Evolutionary conservation across 352 stramenopile species (phyloP).

Genomic region (Phytophthora sansomeana): DNA sequence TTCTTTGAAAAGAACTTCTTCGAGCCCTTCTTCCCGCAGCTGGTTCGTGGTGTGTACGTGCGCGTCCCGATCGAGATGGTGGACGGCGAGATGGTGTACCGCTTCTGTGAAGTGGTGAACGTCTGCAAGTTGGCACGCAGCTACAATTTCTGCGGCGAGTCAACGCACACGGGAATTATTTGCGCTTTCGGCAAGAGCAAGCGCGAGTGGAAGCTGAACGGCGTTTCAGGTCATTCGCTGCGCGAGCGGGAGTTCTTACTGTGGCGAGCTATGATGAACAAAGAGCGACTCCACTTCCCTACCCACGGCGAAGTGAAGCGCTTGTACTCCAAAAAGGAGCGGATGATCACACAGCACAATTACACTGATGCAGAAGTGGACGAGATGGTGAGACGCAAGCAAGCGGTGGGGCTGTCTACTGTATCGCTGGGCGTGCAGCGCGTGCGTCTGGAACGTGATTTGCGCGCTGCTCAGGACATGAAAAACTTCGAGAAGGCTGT

Average conservation of each 20-base stretch:
- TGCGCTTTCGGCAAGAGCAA: constrained; percentile 84
- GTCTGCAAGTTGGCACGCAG: constrained; percentile 62
- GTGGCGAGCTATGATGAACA: constrained; percentile 84
- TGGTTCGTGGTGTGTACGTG: constrained; percentile 82
- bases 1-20: constrained; percentile 92
- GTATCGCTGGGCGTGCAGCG: constrained; percentile 82
- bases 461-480: constrained; percentile 82
- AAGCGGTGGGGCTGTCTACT: constrained; percentile 62
- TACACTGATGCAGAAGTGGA: constrained; percentile 86
- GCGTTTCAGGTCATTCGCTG: constrained; percentile 77
- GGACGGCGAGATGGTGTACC: constrained; percentile 85
- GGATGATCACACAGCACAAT: constrained; percentile 73
- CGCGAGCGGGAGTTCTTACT: constrained; percentile 83
- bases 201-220: constrained; percentile 78
- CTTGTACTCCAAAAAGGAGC: constrained; percentile 66
- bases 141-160: constrained; percentile 81
- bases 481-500: constrained; percentile 90
- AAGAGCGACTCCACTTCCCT: constrained; percentile 75
- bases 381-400: constrained; percentile 82
- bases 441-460: constrained; percentile 81
- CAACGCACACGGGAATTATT: constrained; percentile 72
- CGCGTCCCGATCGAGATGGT: constrained; percentile 73
- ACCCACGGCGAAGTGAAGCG: constrained; percentile 79
- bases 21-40: constrained; percentile 84
- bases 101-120: constrained; percentile 83